Percentiles rank a stretch among this genome's conserved stretches.
Evolutionary conservation across 345 rosid species (phyloP).

Genomic region (Linum usitatissimum): DNA sequence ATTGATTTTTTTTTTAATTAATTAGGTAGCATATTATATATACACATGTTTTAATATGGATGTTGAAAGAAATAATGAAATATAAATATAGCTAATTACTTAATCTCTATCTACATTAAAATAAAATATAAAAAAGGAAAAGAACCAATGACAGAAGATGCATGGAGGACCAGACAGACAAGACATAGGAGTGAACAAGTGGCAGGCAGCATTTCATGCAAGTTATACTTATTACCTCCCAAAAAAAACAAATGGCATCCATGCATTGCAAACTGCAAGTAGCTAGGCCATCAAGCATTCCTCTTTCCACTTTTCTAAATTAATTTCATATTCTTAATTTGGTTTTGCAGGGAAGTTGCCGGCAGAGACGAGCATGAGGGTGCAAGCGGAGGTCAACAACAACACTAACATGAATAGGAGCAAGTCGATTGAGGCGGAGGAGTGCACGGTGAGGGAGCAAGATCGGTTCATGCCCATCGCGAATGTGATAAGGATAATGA

Average conservation of each 20-base stretch:
- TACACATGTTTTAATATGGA: too few relatives aligned
- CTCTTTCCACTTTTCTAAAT: not conserved
- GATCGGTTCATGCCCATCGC: conserved; percentile 31
- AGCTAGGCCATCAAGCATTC: not conserved
- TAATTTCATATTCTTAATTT: not conserved
- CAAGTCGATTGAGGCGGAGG: not conserved
- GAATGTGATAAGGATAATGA: conserved; percentile 26
- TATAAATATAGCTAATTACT: too few relatives aligned
- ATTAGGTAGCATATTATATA: too few relatives aligned
- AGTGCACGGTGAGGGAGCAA: conserved; percentile 23
- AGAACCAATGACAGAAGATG: not conserved
- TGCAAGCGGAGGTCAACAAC: not conserved
- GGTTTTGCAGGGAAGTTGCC: not conserved
- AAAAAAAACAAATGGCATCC: conserved; percentile 45
- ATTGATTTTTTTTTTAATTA: too few relatives aligned
- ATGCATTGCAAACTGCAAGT: conserved; percentile 25
- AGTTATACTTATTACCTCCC: conserved; percentile 8
- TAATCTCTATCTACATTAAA: too few relatives aligned
- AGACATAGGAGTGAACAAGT: conserved; percentile 19
- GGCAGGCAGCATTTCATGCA: conserved; percentile 20
- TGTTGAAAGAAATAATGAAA: not conserved
- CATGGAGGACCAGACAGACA: conserved; percentile 3
- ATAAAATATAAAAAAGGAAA: too few relatives aligned
- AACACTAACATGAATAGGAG: not conserved
- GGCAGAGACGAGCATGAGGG: not conserved